phyloP scores from a whole-genome alignment of 139 green algal species.

The Eudorina sp. region DNA sequence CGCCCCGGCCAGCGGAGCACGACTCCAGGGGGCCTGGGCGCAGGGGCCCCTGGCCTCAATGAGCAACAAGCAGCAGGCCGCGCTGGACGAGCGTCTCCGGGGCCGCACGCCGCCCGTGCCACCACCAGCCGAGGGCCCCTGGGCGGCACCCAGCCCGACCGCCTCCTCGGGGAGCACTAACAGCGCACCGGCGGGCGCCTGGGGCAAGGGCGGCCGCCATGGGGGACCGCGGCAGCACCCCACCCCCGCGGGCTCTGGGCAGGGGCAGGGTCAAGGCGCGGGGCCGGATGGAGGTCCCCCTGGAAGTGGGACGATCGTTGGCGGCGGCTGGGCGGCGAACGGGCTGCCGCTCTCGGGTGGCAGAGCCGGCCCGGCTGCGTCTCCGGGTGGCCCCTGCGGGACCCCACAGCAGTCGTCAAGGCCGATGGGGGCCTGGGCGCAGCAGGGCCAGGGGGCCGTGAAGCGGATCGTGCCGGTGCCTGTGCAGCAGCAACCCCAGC shows the following conservation, averaged over 20 bases:
- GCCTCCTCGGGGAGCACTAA: slow-evolving; percentile 1
- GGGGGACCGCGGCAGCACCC: not conserved
- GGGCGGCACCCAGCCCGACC: slow-evolving; percentile 18
- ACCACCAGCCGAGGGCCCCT: not conserved
- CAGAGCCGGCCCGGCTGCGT: not conserved
- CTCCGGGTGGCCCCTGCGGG: not conserved
- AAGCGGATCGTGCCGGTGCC: slow-evolving; percentile 25
- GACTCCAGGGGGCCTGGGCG: slow-evolving; percentile 39
- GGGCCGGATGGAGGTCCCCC: not conserved
- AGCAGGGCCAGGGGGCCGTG: not conserved
- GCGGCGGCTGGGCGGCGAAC: not conserved
- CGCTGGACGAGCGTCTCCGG: slow-evolving; percentile 16
- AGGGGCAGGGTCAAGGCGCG: not conserved
- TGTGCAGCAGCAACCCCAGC: not conserved
- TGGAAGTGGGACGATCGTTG: not conserved
- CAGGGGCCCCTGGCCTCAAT: not conserved
- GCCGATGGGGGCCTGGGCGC: too few species aligned
- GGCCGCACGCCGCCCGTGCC: not conserved
- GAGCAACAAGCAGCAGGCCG: slow-evolving; percentile 22
- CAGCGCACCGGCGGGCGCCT: not conserved
- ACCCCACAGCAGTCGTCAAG: too few species aligned
- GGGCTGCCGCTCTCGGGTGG: not conserved
- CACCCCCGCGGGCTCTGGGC: not conserved
- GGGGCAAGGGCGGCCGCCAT: not conserved
- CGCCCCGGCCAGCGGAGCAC: not conserved